Percentiles rank a stretch among this genome's conserved stretches.
Conservation (phyloP, 345 rosid genomes). For the Garcia nutans region DNA sequence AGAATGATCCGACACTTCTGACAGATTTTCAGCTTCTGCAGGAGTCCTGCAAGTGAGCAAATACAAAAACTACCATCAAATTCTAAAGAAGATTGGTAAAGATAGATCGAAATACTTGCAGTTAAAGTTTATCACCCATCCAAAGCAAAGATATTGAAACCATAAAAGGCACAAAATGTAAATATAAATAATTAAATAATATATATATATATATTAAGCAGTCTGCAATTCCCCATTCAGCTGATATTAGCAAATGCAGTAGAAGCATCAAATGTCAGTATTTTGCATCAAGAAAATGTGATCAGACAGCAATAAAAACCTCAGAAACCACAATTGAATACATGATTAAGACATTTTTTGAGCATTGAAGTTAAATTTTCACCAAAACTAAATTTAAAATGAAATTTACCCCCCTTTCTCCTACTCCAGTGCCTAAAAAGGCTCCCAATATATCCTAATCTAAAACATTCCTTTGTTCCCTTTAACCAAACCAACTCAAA, state of each 20-base stretch:
- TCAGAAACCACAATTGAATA: not conserved
- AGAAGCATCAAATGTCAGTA: not conserved
- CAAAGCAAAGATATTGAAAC: not conserved
- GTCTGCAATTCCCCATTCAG: not conserved
- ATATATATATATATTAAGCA: not conserved
- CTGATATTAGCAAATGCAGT: not conserved
- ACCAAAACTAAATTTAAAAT: not conserved
- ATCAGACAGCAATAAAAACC: not conserved
- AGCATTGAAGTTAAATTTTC: not conserved
- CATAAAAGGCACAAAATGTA: not conserved
- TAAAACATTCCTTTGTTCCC: not conserved
- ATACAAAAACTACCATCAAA: conserved; percentile 21
- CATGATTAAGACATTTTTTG: not conserved
- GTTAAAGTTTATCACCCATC: not conserved
- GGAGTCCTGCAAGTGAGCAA: conserved; percentile 61
- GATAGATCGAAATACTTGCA: not conserved
- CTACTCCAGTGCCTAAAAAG: not conserved
- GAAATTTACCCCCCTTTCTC: not conserved
- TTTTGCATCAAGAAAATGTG: not conserved
- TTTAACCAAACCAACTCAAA: no score
- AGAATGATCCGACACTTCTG: conserved; percentile 61
- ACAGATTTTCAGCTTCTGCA: conserved; percentile 54
- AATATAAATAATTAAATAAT: no score
- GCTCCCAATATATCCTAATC: not conserved
- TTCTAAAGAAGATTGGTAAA: not conserved